Conservation (phyloP, 2,329 filamentous ascomycete species). For the Fusarium caatingaense region DNA sequence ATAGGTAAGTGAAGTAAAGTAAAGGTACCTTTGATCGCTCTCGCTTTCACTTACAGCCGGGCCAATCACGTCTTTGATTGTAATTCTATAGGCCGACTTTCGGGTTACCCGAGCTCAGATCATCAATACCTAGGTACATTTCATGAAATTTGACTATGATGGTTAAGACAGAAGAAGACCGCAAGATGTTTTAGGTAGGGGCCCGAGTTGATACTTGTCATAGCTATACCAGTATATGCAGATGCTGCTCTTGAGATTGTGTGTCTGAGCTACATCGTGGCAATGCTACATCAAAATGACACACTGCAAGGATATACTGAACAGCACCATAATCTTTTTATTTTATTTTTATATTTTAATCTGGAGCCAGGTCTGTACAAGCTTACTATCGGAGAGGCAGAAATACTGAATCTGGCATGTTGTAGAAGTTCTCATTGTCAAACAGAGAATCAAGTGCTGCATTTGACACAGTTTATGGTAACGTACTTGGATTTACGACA, state of each 20-base stretch:
- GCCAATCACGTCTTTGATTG: conserved; percentile 20
- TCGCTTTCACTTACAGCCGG: conserved; percentile 21
- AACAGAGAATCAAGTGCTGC: not conserved
- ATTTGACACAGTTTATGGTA: not conserved
- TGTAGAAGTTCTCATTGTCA: not conserved
- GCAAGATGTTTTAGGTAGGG: not conserved
- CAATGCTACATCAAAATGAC: not conserved
- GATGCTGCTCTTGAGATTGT: not conserved
- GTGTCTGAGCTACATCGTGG: not conserved
- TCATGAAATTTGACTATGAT: not conserved
- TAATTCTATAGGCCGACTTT: conserved; percentile 5
- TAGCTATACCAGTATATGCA: not conserved
- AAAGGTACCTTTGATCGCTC: conserved; percentile 14
- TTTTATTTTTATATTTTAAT: not conserved
- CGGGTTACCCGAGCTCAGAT: conserved; percentile 7
- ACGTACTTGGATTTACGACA: not conserved
- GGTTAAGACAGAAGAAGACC: not conserved
- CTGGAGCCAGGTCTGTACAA: not conserved
- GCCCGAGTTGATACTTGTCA: not conserved
- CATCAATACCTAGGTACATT: conserved; percentile 5
- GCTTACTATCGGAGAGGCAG: not conserved
- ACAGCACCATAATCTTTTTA: not conserved
- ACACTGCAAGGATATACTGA: not conserved
- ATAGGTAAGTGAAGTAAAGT: not conserved
- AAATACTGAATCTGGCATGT: not conserved